Conservation (phyloP, 2,329 filamentous ascomycete species). For the Stemphylium vesicarium region DNA sequence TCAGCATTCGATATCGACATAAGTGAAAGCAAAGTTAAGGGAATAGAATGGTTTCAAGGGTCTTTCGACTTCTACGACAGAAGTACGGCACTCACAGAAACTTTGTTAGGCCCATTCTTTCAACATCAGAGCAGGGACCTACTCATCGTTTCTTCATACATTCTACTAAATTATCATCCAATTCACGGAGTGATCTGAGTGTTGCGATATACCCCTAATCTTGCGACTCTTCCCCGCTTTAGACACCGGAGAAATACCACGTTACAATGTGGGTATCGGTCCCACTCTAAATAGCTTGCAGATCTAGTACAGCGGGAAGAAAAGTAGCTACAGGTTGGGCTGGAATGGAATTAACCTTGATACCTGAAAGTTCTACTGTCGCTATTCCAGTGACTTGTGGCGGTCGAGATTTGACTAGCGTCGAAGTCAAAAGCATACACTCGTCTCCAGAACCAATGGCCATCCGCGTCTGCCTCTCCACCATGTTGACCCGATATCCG, state of each 20-base stretch:
- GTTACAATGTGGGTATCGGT: neutral
- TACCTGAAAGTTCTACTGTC: neutral
- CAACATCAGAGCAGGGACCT: neutral
- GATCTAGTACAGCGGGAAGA: neutral
- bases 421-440: slow-evolving; percentile 3
- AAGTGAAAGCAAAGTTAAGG: too few species aligned
- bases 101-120: too few species aligned
- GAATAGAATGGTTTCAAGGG: too few species aligned
- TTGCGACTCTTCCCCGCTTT: neutral
- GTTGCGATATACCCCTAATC: too few species aligned
- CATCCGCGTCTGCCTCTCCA: neutral
- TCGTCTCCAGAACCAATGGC: slow-evolving; percentile 7
- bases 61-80: too few species aligned
- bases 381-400: neutral
- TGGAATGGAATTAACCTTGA: neutral
- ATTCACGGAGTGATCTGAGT: too few species aligned
- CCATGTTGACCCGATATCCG: slow-evolving; percentile 2
- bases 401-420: slow-evolving; percentile 15
- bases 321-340: neutral
- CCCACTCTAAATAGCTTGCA: neutral
- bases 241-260: neutral
- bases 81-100: too few species aligned
- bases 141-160: neutral
- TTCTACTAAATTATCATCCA: neutral
- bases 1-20: too few species aligned